These are phyloP conservation scores for Tuctoria greenei DNA, from an alignment of 176 grass and related monocot species.

Conservation along the genomic window DNA sequence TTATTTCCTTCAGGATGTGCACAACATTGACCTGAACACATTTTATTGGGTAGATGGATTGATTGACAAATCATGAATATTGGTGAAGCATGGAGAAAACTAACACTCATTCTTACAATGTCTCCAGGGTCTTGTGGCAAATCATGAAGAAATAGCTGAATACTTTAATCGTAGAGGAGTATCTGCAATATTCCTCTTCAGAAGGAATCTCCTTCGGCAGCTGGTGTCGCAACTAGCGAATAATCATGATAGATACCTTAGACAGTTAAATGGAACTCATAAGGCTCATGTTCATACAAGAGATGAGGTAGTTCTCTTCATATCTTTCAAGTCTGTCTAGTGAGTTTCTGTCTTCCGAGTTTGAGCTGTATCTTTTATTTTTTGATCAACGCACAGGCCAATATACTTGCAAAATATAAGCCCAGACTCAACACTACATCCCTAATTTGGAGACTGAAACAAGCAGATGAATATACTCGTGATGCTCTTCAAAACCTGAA, in stretches of 20 bases:
- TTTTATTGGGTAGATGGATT: background rate
- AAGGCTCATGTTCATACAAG: constrained; percentile 85
- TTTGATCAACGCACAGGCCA: constrained; percentile 38
- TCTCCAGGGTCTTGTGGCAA: constrained; percentile 71
- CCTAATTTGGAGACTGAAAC: constrained; percentile 50
- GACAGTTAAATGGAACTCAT: constrained; percentile 89
- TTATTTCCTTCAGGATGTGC: constrained; percentile 8
- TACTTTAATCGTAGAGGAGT: constrained; percentile 74
- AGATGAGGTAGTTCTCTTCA: constrained; percentile 49
- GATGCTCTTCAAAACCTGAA: constrained; percentile 60
- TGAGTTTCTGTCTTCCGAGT: background rate
- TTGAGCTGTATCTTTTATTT: constrained; percentile 26
- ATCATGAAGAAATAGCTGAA: constrained; percentile 53
- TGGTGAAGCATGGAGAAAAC: background rate
- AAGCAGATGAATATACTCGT: constrained; percentile 45
- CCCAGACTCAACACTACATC: constrained; percentile 69
- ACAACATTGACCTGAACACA: background rate
- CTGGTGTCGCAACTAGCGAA: constrained; percentile 78
- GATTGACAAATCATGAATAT: background rate
- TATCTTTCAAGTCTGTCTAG: background rate
- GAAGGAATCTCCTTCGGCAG: constrained; percentile 78
- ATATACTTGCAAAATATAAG: constrained; percentile 70
- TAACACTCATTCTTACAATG: background rate
- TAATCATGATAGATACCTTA: constrained; percentile 70
- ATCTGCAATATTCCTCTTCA: constrained; percentile 76